phyloP scores from a whole-genome alignment of 768 basidiomycete species.

The Kwoniella newhampshirensis region DNA sequence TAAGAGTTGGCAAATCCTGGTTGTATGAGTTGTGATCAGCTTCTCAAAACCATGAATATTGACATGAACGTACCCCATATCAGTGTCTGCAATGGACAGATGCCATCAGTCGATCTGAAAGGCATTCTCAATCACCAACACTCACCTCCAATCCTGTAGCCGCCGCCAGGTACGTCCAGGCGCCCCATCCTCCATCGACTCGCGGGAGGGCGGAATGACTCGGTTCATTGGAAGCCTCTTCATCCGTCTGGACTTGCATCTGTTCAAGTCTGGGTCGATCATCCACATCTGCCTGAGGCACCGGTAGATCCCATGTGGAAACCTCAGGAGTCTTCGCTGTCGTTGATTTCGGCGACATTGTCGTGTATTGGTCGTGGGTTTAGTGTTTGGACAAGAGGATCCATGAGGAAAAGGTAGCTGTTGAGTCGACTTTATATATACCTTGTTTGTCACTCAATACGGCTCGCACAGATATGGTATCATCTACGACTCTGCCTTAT shows the following conservation, averaged over 20 bases:
- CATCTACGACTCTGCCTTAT: background rate
- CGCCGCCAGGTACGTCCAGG: conserved; percentile 31
- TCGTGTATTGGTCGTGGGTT: too few species aligned
- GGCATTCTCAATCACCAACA: background rate
- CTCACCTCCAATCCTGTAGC: conserved; percentile 32
- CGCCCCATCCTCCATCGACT: conserved; percentile 31
- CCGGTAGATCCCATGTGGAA: background rate
- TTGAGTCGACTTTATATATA: too few species aligned
- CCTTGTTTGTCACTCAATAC: background rate
- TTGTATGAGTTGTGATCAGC: background rate
- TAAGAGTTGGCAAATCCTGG: conserved; percentile 25
- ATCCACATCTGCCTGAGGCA: background rate
- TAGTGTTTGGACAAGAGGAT: too few species aligned
- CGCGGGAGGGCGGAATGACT: conserved; percentile 17
- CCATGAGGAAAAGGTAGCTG: too few species aligned
- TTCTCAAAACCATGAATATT: background rate
- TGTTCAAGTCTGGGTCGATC: background rate
- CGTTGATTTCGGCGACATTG: too few species aligned
- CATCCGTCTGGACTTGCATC: background rate
- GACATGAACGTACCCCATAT: conserved; percentile 27
- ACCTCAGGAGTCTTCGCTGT: too few species aligned
- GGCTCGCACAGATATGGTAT: too few species aligned
- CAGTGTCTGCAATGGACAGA: conserved; percentile 6
- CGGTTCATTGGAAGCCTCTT: background rate
- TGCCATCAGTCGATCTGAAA: background rate